phyloP scores from a whole-genome alignment of 352 stramenopile species.

The Pythium scleroteichum region DNA sequence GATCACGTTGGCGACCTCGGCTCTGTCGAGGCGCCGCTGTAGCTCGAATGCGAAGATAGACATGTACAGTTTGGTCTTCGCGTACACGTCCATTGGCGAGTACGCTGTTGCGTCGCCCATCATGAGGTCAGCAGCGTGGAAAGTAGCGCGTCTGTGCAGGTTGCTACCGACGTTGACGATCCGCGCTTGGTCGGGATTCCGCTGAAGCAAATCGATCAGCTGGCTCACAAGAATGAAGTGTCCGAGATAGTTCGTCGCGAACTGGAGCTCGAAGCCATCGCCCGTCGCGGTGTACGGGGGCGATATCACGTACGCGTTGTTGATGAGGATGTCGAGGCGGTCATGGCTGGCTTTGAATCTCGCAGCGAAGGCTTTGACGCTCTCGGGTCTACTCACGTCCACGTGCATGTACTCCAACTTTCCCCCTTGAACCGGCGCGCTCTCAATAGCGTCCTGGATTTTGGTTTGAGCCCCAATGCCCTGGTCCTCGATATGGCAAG shows the following conservation, averaged over 20 bases:
- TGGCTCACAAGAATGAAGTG: constrained; percentile 89
- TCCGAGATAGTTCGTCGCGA: constrained; percentile 93
- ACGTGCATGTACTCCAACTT: constrained; percentile 61
- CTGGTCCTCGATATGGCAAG: constrained; percentile 37
- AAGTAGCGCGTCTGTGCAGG: background rate
- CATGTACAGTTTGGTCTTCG: background rate
- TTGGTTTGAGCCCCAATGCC: background rate
- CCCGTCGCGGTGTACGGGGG: constrained; percentile 60
- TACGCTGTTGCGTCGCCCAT: background rate
- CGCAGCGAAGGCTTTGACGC: constrained; percentile 50
- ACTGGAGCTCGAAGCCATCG: constrained; percentile 92
- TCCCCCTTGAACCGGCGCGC: constrained; percentile 11
- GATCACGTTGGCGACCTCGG: background rate
- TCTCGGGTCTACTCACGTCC: constrained; percentile 65
- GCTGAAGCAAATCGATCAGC: constrained; percentile 78
- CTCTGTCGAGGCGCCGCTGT: background rate
- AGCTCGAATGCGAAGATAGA: background rate
- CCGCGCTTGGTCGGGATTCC: background rate
- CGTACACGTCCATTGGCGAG: background rate
- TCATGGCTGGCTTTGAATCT: constrained; percentile 40
- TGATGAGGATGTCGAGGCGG: constrained; percentile 72
- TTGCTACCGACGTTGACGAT: background rate
- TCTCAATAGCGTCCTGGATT: background rate
- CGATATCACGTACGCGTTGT: constrained; percentile 76
- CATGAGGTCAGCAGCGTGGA: background rate